Conservation (phyloP, 2,329 filamentous ascomycete genomes). For the Waltergamsia citrina region DNA sequence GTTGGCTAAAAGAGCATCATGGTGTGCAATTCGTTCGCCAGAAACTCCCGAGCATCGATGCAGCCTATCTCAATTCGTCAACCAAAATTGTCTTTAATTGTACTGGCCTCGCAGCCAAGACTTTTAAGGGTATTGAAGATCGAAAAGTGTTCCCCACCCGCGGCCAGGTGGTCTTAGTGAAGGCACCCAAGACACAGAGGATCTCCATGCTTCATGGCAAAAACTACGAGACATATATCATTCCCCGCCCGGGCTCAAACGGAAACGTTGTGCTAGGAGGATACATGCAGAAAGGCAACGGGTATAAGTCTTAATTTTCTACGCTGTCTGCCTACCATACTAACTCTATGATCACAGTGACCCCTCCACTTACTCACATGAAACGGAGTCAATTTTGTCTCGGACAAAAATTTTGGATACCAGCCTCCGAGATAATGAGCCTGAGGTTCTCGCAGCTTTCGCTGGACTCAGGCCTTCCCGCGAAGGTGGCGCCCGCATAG, state of each 20-base stretch:
- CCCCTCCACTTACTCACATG: conserved; percentile 22
- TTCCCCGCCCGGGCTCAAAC: conserved; percentile 19
- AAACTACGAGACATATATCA: conserved; percentile 23
- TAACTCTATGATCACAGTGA: conserved; percentile 13
- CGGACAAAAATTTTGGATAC: conserved; percentile 20
- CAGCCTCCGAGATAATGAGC: conserved; percentile 13
- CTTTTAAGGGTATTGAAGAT: conserved; percentile 24
- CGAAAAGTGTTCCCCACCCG: conserved; percentile 27
- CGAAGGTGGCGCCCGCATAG: conserved; percentile 31
- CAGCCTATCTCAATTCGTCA: conserved; percentile 8
- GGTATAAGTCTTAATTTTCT: not conserved
- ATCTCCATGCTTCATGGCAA: conserved; percentile 27
- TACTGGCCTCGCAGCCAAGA: conserved; percentile 21
- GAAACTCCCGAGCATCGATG: conserved; percentile 11
- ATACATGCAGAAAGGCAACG: conserved; percentile 24
- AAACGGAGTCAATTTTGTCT: conserved; percentile 25
- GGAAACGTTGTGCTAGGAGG: conserved; percentile 24
- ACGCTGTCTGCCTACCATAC: not conserved
- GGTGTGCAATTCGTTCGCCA: conserved; percentile 15
- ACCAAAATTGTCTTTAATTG: conserved; percentile 24
- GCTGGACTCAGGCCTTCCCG: conserved; percentile 24
- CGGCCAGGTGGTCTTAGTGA: conserved; percentile 26
- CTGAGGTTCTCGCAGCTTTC: conserved; percentile 20
- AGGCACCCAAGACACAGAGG: conserved; percentile 18
- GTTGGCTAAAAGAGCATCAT: conserved; percentile 9